Percentiles rank a stretch among this genome's conserved stretches.
Evolutionary conservation across 2,329 filamentous ascomycete genomes (phyloP).

Genomic region (Sporothrix pseudoabietina): DNA sequence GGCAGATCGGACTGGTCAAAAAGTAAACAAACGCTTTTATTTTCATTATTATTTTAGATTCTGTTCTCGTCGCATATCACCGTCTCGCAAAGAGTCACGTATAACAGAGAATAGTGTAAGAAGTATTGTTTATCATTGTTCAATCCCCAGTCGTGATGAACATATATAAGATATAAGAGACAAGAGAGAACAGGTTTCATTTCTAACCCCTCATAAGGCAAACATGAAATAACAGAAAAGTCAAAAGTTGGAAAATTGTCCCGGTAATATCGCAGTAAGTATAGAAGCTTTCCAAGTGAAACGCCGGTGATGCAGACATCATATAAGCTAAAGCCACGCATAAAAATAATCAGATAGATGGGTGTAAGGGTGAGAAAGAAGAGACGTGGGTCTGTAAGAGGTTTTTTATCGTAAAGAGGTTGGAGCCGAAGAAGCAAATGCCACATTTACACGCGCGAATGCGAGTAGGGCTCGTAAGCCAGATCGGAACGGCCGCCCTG

Average conservation of each 20-base stretch:
- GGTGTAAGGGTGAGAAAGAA: neutral
- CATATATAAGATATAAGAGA: neutral
- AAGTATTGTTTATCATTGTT: neutral
- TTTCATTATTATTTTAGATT: neutral
- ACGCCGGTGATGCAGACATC: constrained; percentile 32
- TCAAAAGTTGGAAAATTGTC: neutral
- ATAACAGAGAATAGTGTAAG: constrained; percentile 15
- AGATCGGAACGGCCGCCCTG: constrained; percentile 51
- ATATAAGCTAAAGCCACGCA: constrained; percentile 16
- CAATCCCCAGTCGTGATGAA: neutral
- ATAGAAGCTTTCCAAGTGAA: constrained; percentile 20
- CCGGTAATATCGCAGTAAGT: neutral
- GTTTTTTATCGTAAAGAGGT: neutral
- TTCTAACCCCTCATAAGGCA: constrained; percentile 15
- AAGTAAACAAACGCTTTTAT: neutral
- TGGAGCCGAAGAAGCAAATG: neutral
- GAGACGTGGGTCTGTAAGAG: neutral
- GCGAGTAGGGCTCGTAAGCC: constrained; percentile 67
- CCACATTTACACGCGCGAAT: constrained; percentile 50
- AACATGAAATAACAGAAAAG: constrained; percentile 8
- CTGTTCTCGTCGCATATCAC: neutral
- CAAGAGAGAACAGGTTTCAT: neutral
- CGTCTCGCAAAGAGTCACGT: neutral
- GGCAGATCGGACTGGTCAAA: neutral
- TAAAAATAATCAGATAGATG: constrained; percentile 14